Conservation (phyloP, 2,329 filamentous ascomycete species). For the Hypoxylon rubiginosum region DNA sequence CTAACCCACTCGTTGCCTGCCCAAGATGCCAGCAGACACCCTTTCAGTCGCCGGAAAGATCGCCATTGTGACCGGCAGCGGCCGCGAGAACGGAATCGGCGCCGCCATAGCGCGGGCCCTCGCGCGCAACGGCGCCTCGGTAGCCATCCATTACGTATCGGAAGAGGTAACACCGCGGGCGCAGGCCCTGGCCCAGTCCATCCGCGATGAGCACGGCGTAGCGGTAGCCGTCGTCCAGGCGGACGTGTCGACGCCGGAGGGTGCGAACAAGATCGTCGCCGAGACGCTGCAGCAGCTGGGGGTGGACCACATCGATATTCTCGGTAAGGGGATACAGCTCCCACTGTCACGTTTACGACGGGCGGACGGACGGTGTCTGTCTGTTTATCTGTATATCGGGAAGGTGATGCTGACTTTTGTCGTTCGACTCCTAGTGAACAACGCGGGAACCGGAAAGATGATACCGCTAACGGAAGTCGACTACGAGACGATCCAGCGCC, state of each 20-base stretch:
- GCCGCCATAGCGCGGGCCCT: constrained; percentile 58
- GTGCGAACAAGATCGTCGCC: constrained; percentile 51
- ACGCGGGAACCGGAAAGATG: constrained; percentile 39
- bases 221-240: constrained; percentile 53
- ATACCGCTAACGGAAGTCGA: constrained; percentile 35
- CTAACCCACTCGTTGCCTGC: not conserved
- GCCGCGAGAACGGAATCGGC: constrained; percentile 60
- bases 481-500: constrained; percentile 37
- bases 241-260: constrained; percentile 52
- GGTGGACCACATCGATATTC: constrained; percentile 57
- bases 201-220: constrained; percentile 50
- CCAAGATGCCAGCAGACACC: constrained; percentile 52
- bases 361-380: too few relatives aligned
- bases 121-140: constrained; percentile 58
- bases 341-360: not conserved
- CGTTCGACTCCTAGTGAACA: constrained; percentile 48
- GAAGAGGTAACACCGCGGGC: constrained; percentile 52
- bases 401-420: constrained; percentile 8
- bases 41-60: constrained; percentile 58
- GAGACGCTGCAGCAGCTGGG: constrained; percentile 54
- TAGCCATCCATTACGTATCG: constrained; percentile 58
- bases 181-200: constrained; percentile 45
- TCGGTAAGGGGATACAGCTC: too few relatives aligned
- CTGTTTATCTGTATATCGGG: too few relatives aligned
- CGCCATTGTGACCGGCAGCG: constrained; percentile 62